Conservation (phyloP, 441 rosid genomes). For the Monsonia emarginata region DNA sequence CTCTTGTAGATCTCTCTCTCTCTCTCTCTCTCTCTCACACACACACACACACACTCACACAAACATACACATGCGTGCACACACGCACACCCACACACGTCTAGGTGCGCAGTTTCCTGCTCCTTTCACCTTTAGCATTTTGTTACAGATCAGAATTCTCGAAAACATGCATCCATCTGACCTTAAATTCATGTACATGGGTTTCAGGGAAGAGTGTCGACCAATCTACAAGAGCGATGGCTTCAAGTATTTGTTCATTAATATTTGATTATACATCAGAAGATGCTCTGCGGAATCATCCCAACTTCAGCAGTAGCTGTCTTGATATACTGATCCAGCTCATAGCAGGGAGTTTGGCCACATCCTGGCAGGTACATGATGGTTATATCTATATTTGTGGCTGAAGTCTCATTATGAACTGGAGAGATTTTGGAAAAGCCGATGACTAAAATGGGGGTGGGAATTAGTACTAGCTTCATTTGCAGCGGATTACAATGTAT, state of each 20-base stretch:
- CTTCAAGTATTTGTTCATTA: slow-evolving; percentile 60
- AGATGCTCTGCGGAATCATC: slow-evolving; percentile 48
- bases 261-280: slow-evolving; percentile 63
- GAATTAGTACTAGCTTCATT: too few species aligned
- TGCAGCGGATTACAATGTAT: too few species aligned
- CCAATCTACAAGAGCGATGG: slow-evolving; percentile 49
- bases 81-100: too few species aligned
- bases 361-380: slow-evolving; percentile 37
- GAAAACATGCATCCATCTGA: neutral
- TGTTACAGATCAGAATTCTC: neutral
- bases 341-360: slow-evolving; percentile 50
- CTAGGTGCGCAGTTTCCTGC: too few species aligned
- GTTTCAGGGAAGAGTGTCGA: slow-evolving; percentile 43
- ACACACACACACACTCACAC: too few species aligned
- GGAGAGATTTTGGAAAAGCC: too few species aligned
- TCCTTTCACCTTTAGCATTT: too few species aligned
- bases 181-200: neutral
- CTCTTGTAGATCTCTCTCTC: too few species aligned
- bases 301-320: slow-evolving; percentile 29
- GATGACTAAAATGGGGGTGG: too few species aligned
- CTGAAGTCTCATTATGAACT: neutral
- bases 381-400: neutral
- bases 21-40: too few species aligned
- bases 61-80: too few species aligned
- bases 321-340: slow-evolving; percentile 34